phyloP scores from a whole-genome alignment of 1,139 yeast species.

The Kurtzmaniella quercitrusa region DNA sequence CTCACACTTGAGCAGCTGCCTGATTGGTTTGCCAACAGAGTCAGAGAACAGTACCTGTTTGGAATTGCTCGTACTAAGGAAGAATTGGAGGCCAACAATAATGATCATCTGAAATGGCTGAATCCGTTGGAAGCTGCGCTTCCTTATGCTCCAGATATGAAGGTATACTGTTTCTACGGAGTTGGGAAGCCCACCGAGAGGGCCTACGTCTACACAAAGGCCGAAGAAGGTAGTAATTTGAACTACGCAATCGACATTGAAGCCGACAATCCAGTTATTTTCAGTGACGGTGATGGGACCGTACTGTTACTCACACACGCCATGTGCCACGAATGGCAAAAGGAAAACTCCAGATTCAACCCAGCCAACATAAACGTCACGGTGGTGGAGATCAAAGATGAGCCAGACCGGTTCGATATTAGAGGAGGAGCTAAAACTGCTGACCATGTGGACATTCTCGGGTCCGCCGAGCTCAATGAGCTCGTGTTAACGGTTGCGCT shows the following conservation, averaged over 20 bases:
- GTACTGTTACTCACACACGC: constrained; percentile 81
- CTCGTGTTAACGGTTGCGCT: constrained; percentile 75
- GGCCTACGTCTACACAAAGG: constrained; percentile 70
- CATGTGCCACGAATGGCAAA: constrained; percentile 81
- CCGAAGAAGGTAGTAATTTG: constrained; percentile 54
- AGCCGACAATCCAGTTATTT: constrained; percentile 54
- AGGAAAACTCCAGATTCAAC: constrained; percentile 63
- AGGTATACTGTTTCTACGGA: constrained; percentile 86
- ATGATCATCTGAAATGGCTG: constrained; percentile 76
- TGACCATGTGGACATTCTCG: constrained; percentile 94
- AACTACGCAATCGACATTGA: constrained; percentile 68
- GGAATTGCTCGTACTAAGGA: constrained; percentile 62
- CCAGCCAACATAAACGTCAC: constrained; percentile 74
- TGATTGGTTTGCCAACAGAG: constrained; percentile 66
- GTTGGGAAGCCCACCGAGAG: constrained; percentile 95
- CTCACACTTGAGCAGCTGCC: constrained; percentile 64
- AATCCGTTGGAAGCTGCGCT: constrained; percentile 89
- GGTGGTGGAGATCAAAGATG: constrained; percentile 86
- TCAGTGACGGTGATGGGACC: constrained; percentile 96
- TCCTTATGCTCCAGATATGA: constrained; percentile 92
- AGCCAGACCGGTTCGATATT: constrained; percentile 89
- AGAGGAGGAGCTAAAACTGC: constrained; percentile 98
- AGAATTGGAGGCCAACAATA: constrained; percentile 61
- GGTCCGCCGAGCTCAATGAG: constrained; percentile 89
- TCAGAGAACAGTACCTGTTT: constrained; percentile 66